Base-by-base conservation (phyloP, 2,329 filamentous ascomycete species). In the Pseudopithomyces maydicus region DNA sequence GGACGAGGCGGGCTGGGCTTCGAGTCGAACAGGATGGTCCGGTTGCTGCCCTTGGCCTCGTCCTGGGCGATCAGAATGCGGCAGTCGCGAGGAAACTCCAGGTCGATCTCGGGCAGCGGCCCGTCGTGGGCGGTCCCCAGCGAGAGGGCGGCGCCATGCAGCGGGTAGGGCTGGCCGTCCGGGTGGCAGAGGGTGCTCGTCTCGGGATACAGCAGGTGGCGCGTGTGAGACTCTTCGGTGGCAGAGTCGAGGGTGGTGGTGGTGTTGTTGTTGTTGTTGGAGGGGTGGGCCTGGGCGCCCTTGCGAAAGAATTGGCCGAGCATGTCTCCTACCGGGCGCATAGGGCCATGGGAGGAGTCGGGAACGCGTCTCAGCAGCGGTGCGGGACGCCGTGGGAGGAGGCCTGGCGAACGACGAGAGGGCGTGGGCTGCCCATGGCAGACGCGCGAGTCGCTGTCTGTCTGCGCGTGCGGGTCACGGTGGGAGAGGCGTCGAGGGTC, bases 21-120 rank as follows among this genome's bases (percentile, higher is more conserved):
- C 14, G 77, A 79, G 64, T 79, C 77, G 67, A 76, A 79, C 38
- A 79, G 69, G 38, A 78, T 68, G 15, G 73, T 70, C 63, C 73
- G 72, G 55, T 71, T 67, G 59, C 69, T 69, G 44, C 69, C 56
- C 19, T 66, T 68, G 20, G 70, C 70, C 58, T 78, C 77, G 61
- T 78, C 76, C 61, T 79, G 77, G 50, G 77, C 77, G 35, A 79
- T 75, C 59, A 79, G 74, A 57, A 79, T 75, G 55, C 77, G 66
- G 55, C 77, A 74, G 63, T 79, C 76, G 56, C 76, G 66, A 17
- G 75, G 68, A 52, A 69, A 73, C 52, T 78, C 75, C 61, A 79
- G 69, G 57, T 78, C 76, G 50, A 77, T 77, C 59, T 77, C 75
- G 14, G 73, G 73, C 45, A 72, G 71, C 2, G 72, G 70, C 33